These are phyloP conservation scores for Thelonectria discophora DNA, from an alignment of 2,329 filamentous ascomycete genomes.

Conservation along the genomic window DNA sequence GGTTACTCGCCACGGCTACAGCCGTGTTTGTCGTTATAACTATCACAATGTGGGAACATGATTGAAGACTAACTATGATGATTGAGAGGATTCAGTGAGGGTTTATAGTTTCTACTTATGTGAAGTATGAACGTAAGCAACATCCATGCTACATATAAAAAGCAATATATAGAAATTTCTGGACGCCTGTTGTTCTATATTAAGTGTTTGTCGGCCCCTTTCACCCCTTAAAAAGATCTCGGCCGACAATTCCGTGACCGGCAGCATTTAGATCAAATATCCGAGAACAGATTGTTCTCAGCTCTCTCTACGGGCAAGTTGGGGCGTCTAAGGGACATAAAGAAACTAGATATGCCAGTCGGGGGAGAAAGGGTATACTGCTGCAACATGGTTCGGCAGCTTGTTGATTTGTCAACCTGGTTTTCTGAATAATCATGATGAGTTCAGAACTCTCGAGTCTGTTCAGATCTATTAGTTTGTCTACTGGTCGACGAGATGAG, in stretches of 20 bases:
- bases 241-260: conserved; percentile 1
- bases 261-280: conserved; percentile 9
- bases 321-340: not conserved
- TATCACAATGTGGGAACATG: too few species aligned
- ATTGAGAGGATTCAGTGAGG: too few species aligned
- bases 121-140: too few species aligned
- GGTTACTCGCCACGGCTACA: too few species aligned
- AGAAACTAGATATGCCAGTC: conserved; percentile 8
- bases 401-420: conserved; percentile 11
- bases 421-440: conserved; percentile 1
- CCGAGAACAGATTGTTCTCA: conserved; percentile 5
- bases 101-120: too few species aligned
- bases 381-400: conserved; percentile 8
- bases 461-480: not conserved
- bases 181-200: too few species aligned
- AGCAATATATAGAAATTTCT: too few species aligned
- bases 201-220: not conserved
- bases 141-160: too few species aligned
- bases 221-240: conserved; percentile 10
- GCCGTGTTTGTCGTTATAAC: too few species aligned
- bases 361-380: conserved; percentile 13
- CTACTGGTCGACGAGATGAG: too few species aligned
- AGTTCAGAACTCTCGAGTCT: conserved; percentile 12
- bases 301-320: conserved; percentile 11
- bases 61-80: too few species aligned